Conservation (phyloP, 2,329 filamentous ascomycete species). For the Neurospora sp. region DNA sequence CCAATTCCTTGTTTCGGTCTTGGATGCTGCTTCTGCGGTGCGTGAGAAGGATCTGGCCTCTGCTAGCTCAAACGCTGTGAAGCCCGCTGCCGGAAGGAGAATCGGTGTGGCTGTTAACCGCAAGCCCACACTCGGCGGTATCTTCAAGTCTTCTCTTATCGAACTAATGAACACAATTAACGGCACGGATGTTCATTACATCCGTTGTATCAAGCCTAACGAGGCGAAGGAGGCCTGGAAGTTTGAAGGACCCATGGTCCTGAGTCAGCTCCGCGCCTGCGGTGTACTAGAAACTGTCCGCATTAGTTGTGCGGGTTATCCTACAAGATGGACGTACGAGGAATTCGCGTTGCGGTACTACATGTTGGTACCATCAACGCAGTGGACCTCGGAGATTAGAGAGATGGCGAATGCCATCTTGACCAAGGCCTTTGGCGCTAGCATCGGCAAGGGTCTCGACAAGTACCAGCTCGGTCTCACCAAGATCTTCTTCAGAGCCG, state of each 20-base stretch:
- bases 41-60: constrained; percentile 77
- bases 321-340: constrained; percentile 96
- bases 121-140: constrained; percentile 94
- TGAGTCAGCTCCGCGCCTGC: constrained; percentile 92
- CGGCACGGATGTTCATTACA: constrained; percentile 97
- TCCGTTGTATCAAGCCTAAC: constrained; percentile 97
- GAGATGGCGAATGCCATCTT: constrained; percentile 91
- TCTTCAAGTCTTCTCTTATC: constrained; percentile 97
- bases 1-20: constrained; percentile 70
- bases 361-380: constrained; percentile 82
- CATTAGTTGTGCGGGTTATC: constrained; percentile 95
- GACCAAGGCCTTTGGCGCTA: constrained; percentile 74
- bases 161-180: constrained; percentile 98
- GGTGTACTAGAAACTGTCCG: constrained; percentile 97
- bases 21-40: constrained; percentile 76
- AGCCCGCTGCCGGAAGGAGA: constrained; percentile 70
- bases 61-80: constrained; percentile 60
- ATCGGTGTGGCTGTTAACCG: constrained; percentile 87
- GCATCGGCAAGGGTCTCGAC: constrained; percentile 64
- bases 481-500: constrained; percentile 98
- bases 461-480: constrained; percentile 97
- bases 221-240: constrained; percentile 96
- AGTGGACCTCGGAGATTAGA: constrained; percentile 90
- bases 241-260: constrained; percentile 97
- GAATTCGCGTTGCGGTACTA: constrained; percentile 97